Evolutionary conservation across 2,329 filamentous ascomycete species (phyloP).

Genomic region (Bertia moriformis): DNA sequence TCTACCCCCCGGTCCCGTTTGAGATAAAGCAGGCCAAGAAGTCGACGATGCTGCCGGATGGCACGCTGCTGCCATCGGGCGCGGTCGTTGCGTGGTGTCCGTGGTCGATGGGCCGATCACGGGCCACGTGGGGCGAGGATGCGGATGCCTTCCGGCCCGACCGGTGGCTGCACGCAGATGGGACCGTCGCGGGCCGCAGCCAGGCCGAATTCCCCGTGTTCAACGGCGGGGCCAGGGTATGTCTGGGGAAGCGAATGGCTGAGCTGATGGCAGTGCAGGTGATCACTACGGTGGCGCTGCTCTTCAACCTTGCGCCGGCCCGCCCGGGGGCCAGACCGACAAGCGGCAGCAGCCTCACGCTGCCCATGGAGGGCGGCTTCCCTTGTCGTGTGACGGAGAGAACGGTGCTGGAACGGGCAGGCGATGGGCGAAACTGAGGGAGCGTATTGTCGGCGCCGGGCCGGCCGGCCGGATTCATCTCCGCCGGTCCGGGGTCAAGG

Average conservation of each 20-base stretch:
- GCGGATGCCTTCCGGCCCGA: conserved; percentile 39
- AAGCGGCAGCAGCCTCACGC: conserved; percentile 47
- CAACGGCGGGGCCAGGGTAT: conserved; percentile 45
- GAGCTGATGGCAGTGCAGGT: conserved; percentile 42
- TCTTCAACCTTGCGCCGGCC: conserved; percentile 33
- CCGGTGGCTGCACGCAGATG: conserved; percentile 32
- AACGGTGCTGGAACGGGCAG: no score
- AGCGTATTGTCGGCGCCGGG: no score
- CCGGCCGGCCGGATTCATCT: no score
- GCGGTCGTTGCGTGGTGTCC: conserved; percentile 47
- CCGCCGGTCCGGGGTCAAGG: no score
- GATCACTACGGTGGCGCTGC: conserved; percentile 28
- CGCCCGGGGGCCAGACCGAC: conserved; percentile 30
- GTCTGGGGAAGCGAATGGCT: conserved; percentile 51
- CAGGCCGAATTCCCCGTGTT: conserved; percentile 48
- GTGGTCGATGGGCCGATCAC: conserved; percentile 49
- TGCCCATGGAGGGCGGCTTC: no score
- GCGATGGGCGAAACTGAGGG: no score
- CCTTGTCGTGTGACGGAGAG: no score
- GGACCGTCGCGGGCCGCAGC: conserved; percentile 24
- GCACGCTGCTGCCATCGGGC: conserved; percentile 35
- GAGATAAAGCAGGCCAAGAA: conserved; percentile 46
- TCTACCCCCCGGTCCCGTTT: conserved; percentile 51
- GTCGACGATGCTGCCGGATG: conserved; percentile 39
- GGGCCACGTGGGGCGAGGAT: conserved; percentile 38